phyloP scores from a whole-genome alignment of 352 stramenopile species.

The Globisporangium cederbergense region DNA sequence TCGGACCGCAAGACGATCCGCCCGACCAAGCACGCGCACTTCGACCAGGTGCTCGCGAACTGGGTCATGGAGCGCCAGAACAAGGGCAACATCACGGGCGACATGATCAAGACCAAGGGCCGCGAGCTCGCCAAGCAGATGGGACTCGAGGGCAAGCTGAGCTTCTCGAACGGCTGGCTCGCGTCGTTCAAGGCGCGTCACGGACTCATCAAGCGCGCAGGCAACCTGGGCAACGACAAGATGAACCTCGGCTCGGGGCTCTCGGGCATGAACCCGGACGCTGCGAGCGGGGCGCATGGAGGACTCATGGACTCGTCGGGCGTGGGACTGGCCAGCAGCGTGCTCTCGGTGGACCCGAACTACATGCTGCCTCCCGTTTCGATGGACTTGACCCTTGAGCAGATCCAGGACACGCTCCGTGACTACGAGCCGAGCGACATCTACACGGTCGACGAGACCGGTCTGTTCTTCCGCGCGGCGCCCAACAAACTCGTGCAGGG shows the following conservation, averaged over 20 bases:
- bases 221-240: constrained; percentile 37
- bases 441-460: constrained; percentile 86
- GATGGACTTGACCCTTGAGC: constrained; percentile 76
- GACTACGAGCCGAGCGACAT: constrained; percentile 82
- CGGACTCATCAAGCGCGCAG: constrained; percentile 68
- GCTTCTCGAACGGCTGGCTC: constrained; percentile 86
- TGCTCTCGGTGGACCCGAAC: constrained; percentile 43
- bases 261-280: constrained; percentile 8
- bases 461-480: constrained; percentile 83
- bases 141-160: constrained; percentile 74
- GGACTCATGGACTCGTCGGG: constrained; percentile 46
- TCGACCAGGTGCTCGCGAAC: constrained; percentile 73
- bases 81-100: constrained; percentile 85
- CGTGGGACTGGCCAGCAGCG: constrained; percentile 41
- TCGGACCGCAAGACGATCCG: constrained; percentile 68
- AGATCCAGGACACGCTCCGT: constrained; percentile 82
- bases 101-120: constrained; percentile 87
- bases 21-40: constrained; percentile 15
- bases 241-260: constrained; percentile 1
- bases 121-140: constrained; percentile 82
- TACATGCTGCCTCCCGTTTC: constrained; percentile 82
- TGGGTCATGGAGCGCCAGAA: constrained; percentile 89
- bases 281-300: background rate
- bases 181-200: constrained; percentile 84
- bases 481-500: constrained; percentile 81